These are phyloP conservation scores for Fusarium mangiferae DNA, from an alignment of 2,329 filamentous ascomycete genomes.

Conservation along the genomic window DNA sequence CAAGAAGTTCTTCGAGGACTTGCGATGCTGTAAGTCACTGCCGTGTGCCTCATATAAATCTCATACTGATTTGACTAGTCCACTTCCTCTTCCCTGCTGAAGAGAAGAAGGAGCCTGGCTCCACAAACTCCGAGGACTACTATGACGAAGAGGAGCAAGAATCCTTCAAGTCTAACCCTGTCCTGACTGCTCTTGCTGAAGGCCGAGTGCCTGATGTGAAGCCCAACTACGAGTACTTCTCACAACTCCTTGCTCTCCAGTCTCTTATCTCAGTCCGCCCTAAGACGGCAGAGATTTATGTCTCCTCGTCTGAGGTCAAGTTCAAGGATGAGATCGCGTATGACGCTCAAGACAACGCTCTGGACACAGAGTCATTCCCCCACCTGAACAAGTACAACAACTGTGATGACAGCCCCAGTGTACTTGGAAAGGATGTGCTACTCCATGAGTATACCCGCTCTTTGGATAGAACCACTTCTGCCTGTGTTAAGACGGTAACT, in stretches of 20 bases:
- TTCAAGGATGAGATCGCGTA: constrained; percentile 61
- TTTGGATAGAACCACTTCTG: constrained; percentile 65
- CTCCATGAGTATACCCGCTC: constrained; percentile 69
- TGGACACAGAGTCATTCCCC: constrained; percentile 63
- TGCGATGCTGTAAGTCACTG: constrained; percentile 68
- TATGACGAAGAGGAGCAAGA: constrained; percentile 56
- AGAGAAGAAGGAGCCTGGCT: constrained; percentile 66
- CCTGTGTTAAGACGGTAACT: constrained; percentile 63
- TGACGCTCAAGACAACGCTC: constrained; percentile 54
- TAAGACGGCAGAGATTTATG: constrained; percentile 69
- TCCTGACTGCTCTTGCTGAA: constrained; percentile 70
- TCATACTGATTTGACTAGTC: constrained; percentile 52
- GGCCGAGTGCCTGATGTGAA: constrained; percentile 66
- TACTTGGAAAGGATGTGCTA: constrained; percentile 62
- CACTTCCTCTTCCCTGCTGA: constrained; percentile 70
- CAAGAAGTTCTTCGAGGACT: constrained; percentile 71
- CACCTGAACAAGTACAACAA: constrained; percentile 66
- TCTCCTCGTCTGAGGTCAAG: constrained; percentile 63
- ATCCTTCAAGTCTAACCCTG: constrained; percentile 73
- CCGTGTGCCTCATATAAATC: neutral
- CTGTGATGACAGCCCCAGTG: constrained; percentile 62
- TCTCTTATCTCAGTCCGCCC: constrained; percentile 64
- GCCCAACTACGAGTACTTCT: constrained; percentile 72
- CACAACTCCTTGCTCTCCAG: constrained; percentile 64
- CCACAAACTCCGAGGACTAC: constrained; percentile 69